These are phyloP conservation scores for Juncus inflexus DNA, from an alignment of 176 grass and related monocot species.

Conservation along the genomic window DNA sequence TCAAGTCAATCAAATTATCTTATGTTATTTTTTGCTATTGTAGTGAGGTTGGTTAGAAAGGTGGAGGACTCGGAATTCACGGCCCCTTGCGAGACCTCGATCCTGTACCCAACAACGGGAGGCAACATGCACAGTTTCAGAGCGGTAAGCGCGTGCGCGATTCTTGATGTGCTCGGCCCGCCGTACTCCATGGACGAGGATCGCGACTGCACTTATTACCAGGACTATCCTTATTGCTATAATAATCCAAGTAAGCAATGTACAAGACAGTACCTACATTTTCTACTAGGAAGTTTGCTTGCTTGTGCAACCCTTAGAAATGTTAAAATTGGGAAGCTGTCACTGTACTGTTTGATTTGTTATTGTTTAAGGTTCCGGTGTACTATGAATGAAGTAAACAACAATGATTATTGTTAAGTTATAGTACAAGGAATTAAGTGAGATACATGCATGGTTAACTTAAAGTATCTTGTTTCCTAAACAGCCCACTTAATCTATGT, in stretches of 20 bases:
- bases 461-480: too few relatives aligned
- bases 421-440: too few relatives aligned
- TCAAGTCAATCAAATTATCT: background rate
- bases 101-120: slow-evolving; percentile 67
- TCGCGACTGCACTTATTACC: slow-evolving; percentile 80
- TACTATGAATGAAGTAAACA: too few relatives aligned
- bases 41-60: slow-evolving; percentile 64
- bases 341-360: too few relatives aligned
- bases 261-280: background rate
- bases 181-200: slow-evolving; percentile 75
- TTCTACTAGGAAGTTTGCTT: background rate
- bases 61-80: slow-evolving; percentile 62
- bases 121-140: slow-evolving; percentile 81
- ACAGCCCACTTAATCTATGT: too few relatives aligned
- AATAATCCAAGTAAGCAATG: slow-evolving; percentile 39
- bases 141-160: slow-evolving; percentile 45
- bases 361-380: too few relatives aligned
- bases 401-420: too few relatives aligned
- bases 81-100: slow-evolving; percentile 57
- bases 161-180: slow-evolving; percentile 71
- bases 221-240: slow-evolving; percentile 34
- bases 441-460: too few relatives aligned
- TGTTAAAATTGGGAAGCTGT: too few relatives aligned
- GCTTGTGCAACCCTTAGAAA: background rate
- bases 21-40: background rate